Percentiles rank a stretch among this genome's conserved stretches.
phyloP scores from a whole-genome alignment of 2,329 filamentous ascomycete species.

The Xenosphaeropsis pyriputrescens region DNA sequence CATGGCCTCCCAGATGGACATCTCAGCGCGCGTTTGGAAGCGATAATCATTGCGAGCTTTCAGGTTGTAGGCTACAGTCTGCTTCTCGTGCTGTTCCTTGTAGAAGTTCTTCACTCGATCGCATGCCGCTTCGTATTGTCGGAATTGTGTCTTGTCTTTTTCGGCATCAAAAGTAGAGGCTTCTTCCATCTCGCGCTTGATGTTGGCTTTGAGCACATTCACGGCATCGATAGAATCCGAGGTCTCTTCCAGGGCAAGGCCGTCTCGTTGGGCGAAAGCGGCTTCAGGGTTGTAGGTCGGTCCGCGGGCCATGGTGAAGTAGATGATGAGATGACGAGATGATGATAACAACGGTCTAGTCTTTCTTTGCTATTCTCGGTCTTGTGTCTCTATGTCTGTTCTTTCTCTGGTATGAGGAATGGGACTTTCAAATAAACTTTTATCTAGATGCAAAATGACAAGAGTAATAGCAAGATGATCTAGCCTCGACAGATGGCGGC shows the following conservation, averaged over 20 bases:
- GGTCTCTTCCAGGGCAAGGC: conserved; percentile 21
- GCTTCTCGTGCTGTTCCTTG: conserved; percentile 50
- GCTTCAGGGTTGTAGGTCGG: too few species aligned
- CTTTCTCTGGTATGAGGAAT: too few species aligned
- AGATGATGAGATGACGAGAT: too few species aligned
- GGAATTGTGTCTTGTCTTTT: conserved; percentile 67
- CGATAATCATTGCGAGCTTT: conserved; percentile 55
- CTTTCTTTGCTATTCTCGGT: too few species aligned
- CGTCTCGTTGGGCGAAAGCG: background rate
- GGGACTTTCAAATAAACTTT: too few species aligned
- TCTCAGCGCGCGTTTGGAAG: conserved; percentile 45
- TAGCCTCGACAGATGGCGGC: too few species aligned
- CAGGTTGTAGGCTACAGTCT: conserved; percentile 71
- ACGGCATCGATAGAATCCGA: conserved; percentile 32
- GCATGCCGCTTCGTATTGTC: conserved; percentile 72
- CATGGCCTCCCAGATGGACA: conserved; percentile 82
- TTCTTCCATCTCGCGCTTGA: background rate
- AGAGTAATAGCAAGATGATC: too few species aligned
- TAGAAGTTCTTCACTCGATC: conserved; percentile 80
- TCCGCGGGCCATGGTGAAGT: too few species aligned
- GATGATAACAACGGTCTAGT: too few species aligned
- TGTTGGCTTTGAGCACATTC: conserved; percentile 45
- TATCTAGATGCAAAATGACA: too few species aligned
- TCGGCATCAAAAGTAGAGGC: background rate
- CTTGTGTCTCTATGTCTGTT: too few species aligned